phyloP scores from a whole-genome alignment of 306 rosid genomes.

The Albizia julibrissin region DNA sequence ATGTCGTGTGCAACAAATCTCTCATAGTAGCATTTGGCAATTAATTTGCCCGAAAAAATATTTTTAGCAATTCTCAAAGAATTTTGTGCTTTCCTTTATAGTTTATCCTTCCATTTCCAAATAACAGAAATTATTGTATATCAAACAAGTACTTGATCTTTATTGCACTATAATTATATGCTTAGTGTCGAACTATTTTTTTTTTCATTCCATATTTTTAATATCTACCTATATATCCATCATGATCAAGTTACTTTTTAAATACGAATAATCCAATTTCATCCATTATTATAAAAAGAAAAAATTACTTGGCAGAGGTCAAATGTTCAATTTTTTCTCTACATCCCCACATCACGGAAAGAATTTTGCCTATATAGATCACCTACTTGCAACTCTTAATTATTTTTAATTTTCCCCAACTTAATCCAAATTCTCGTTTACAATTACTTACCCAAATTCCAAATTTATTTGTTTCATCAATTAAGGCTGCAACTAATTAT shows the following conservation, averaged over 20 bases:
- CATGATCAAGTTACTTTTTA: background rate
- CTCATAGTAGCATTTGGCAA: too few relatives aligned
- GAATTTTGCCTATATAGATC: background rate
- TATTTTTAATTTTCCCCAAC: too few relatives aligned
- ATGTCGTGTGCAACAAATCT: too few relatives aligned
- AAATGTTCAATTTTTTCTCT: background rate
- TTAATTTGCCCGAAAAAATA: too few relatives aligned
- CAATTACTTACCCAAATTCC: background rate
- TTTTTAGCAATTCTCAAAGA: too few relatives aligned
- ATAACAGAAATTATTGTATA: too few relatives aligned
- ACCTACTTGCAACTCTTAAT: background rate
- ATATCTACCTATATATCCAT: background rate
- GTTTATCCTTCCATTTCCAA: too few relatives aligned
- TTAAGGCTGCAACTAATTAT: background rate
- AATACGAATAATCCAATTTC: background rate
- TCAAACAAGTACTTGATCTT: background rate
- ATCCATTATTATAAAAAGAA: background rate
- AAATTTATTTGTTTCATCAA: background rate
- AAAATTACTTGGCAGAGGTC: background rate
- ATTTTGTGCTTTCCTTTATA: too few relatives aligned
- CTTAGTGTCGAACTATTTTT: too few relatives aligned
- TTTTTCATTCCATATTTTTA: too few relatives aligned
- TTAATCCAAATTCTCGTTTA: background rate
- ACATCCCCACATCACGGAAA: background rate
- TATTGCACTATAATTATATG: too few relatives aligned